phyloP scores from a whole-genome alignment of 768 basidiomycete genomes.

The Tylopilus subfusipes region DNA sequence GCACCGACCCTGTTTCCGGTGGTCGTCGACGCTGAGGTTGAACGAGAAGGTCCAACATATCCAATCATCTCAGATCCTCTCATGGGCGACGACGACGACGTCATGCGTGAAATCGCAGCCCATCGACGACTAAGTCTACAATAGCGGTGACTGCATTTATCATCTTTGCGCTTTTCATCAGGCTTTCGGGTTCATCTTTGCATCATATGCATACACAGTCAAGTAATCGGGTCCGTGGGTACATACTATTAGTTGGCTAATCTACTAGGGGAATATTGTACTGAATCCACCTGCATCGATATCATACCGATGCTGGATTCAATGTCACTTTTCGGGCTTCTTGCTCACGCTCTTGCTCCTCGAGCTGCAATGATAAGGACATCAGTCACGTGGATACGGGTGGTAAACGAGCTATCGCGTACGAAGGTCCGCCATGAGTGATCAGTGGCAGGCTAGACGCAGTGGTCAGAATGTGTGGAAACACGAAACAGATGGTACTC shows the following conservation, averaged over 20 bases:
- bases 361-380: constrained; percentile 16
- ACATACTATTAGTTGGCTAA: background rate
- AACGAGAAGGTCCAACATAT: constrained; percentile 1
- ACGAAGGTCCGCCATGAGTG: constrained; percentile 31
- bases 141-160: background rate
- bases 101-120: constrained; percentile 9
- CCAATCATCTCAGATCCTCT: constrained; percentile 12
- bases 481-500: background rate
- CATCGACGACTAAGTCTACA: background rate
- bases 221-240: background rate
- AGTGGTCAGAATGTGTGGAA: background rate
- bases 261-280: background rate
- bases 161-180: background rate
- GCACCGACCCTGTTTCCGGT: background rate
- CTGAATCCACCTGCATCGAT: background rate
- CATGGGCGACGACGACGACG: constrained; percentile 11
- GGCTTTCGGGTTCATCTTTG: background rate
- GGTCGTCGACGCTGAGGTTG: constrained; percentile 14
- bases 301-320: background rate
- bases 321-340: constrained; percentile 14
- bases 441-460: constrained; percentile 16
- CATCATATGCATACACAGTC: background rate
- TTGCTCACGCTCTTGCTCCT: constrained; percentile 27
- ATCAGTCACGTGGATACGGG: constrained; percentile 1
- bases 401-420: constrained; percentile 1